Base-by-base conservation (phyloP, 2,329 filamentous ascomycete species). In the Talaromyces piceae region DNA sequence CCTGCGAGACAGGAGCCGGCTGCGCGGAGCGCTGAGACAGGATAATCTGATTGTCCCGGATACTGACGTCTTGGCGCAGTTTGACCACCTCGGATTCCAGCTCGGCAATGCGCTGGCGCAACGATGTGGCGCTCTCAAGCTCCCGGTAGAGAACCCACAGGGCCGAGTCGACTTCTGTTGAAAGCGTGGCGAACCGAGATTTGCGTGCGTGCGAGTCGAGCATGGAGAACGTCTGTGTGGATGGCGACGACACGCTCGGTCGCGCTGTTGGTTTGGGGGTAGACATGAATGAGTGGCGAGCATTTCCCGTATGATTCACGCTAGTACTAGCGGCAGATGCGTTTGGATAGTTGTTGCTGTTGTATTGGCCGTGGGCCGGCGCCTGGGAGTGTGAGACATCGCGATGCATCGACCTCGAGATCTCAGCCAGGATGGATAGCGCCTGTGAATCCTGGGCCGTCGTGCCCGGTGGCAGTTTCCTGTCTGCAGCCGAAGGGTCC, bases 1-100 rank as follows among this genome's bases (percentile, higher is more conserved):
- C 41, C 31, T 53, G 53, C 16, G 53, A 49, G 5, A 30, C 28
- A 4, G 50, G 41, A 20, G 27, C 25, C 41, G 20, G 45, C 13
- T 30, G 41, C 12, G 30, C 6, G 18, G 51, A 53, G 18, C 53
- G 51, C n/a, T 44, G 53, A 12, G 47, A 55, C 11, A 55, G 44
- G 28, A 53, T 55, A 20, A 55, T 39, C 25, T 55, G 53, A 13
- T 55, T 55, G n/a, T 55, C 53, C 31, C 53, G 30, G 27, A 55
- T 55, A 33, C 46, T 53, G 9, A 55, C 50, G 13, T 55, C 53
- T n/a, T 55, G 53, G 7, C 53, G 53, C 11, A 55, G 47, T 33
- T 55, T 55, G 16, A 47, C 50, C 11, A 53, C 45, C 18, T 55
- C 50, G 8, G 53, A 27, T 47, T 55, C 53, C 3, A 55, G 50